Percentiles rank a stretch among this genome's conserved stretches.
phyloP scores from a whole-genome alignment of 2,329 filamentous ascomycete species.

The Ophiostoma sp. region DNA sequence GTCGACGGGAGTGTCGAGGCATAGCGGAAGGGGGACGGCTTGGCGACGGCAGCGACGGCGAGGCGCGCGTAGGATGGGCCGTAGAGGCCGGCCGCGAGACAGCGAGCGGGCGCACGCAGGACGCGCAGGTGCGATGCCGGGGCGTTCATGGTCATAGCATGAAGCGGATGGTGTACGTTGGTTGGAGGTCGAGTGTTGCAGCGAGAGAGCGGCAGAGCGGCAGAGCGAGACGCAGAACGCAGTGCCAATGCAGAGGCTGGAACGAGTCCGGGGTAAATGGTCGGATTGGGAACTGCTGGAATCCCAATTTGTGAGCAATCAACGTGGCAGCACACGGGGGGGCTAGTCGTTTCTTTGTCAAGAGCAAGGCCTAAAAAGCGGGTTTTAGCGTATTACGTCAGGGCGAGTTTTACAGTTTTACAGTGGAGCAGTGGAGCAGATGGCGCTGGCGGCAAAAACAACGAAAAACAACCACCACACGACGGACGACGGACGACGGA shows the following conservation, averaged over 20 bases:
- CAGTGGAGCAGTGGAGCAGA: constrained; percentile 11
- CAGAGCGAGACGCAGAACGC: neutral
- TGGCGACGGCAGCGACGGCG: neutral
- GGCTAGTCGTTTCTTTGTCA: neutral
- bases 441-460: neutral
- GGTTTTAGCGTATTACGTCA: constrained; percentile 16
- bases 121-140: constrained; percentile 5
- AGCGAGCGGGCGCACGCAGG: constrained; percentile 1
- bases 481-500: neutral
- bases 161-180: too few relatives aligned
- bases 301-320: neutral
- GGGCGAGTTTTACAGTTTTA: constrained; percentile 5
- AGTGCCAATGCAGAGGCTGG: neutral
- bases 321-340: constrained; percentile 5
- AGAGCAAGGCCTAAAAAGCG: constrained; percentile 14
- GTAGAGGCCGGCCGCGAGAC: neutral
- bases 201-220: neutral
- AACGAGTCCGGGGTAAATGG: neutral
- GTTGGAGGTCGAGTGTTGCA: neutral
- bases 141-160: neutral
- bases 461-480: neutral
- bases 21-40: neutral
- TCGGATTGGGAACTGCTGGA: neutral
- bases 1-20: constrained; percentile 9
- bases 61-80: neutral